Conservation (phyloP, 768 basidiomycete species). For the Leccinum broughii region DNA sequence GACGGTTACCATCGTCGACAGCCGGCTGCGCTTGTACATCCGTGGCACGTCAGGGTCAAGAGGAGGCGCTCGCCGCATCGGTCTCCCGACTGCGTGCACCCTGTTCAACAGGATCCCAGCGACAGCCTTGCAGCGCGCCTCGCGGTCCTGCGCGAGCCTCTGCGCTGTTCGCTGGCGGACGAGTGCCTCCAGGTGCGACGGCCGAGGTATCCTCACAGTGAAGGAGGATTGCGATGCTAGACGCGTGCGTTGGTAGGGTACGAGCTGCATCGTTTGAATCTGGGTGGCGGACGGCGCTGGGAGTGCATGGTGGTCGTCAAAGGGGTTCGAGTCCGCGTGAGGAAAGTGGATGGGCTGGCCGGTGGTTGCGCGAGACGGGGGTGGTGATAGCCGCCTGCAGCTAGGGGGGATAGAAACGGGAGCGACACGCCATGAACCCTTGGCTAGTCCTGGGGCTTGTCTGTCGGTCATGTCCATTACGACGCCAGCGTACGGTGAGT, state of each 20-base stretch:
- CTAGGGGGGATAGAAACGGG: constrained; percentile 21
- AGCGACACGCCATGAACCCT: constrained; percentile 27
- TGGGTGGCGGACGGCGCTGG: not conserved
- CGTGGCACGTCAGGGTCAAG: constrained; percentile 31
- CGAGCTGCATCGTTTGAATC: constrained; percentile 11
- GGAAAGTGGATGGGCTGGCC: constrained; percentile 24
- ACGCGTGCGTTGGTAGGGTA: constrained; percentile 29
- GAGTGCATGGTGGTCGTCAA: constrained; percentile 27
- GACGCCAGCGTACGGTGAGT: constrained; percentile 30
- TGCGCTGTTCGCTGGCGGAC: constrained; percentile 35
- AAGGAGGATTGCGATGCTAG: constrained; percentile 31
- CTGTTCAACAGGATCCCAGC: constrained; percentile 59
- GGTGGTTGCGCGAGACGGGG: constrained; percentile 15
- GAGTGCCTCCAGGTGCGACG: constrained; percentile 23
- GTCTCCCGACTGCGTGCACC: constrained; percentile 51
- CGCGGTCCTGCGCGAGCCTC: constrained; percentile 36
- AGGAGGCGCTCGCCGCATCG: constrained; percentile 45
- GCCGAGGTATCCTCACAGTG: constrained; percentile 27
- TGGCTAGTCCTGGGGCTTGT: constrained; percentile 24
- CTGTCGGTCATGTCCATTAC: constrained; percentile 23
- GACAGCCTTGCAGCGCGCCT: constrained; percentile 50
- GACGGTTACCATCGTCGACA: constrained; percentile 51
- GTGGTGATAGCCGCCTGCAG: constrained; percentile 31
- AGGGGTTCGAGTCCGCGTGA: constrained; percentile 22
- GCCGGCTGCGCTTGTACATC: constrained; percentile 52